These are phyloP conservation scores for Citropsis articulata DNA, from an alignment of 345 rosid genomes.

Conservation along the genomic window DNA sequence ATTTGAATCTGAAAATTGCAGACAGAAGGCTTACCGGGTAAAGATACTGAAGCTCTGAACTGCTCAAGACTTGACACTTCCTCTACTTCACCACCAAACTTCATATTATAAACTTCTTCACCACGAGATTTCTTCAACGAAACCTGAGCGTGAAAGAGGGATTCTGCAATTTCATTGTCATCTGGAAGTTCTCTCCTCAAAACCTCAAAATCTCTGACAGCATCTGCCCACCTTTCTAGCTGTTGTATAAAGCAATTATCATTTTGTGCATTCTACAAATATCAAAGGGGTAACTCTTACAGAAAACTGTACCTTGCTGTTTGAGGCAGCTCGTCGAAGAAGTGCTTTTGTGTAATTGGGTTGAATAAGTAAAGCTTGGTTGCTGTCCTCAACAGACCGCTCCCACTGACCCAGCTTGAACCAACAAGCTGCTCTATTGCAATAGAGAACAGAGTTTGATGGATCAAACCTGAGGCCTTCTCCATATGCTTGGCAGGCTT, in stretches of 20 bases:
- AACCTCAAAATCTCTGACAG: slow-evolving; percentile 81
- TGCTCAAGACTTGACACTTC: slow-evolving; percentile 64
- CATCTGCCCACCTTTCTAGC: slow-evolving; percentile 90
- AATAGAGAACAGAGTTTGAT: slow-evolving; percentile 68
- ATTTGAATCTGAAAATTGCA: neutral
- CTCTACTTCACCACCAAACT: slow-evolving; percentile 96
- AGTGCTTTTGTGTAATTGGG: slow-evolving; percentile 81
- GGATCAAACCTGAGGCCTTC: slow-evolving; percentile 92
- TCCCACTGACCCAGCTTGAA: slow-evolving; percentile 82
- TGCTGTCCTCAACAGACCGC: slow-evolving; percentile 75
- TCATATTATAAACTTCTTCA: slow-evolving; percentile 85
- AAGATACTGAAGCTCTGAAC: slow-evolving; percentile 75
- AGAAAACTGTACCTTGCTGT: slow-evolving; percentile 56
- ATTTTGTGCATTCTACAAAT: neutral
- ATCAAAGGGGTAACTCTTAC: neutral
- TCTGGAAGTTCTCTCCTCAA: slow-evolving; percentile 77
- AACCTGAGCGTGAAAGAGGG: slow-evolving; percentile 90
- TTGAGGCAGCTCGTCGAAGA: slow-evolving; percentile 83
- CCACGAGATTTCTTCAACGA: slow-evolving; percentile 91
- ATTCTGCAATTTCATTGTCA: slow-evolving; percentile 80
- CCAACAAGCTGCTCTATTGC: slow-evolving; percentile 95
- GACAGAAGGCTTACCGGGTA: slow-evolving; percentile 49
- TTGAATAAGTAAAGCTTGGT: slow-evolving; percentile 63
- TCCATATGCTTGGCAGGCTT: slow-evolving; percentile 85
- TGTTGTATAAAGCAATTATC: slow-evolving; percentile 28